Evolutionary conservation across 2,329 filamentous ascomycete genomes (phyloP).

Genomic region (Cytospora leucostoma): DNA sequence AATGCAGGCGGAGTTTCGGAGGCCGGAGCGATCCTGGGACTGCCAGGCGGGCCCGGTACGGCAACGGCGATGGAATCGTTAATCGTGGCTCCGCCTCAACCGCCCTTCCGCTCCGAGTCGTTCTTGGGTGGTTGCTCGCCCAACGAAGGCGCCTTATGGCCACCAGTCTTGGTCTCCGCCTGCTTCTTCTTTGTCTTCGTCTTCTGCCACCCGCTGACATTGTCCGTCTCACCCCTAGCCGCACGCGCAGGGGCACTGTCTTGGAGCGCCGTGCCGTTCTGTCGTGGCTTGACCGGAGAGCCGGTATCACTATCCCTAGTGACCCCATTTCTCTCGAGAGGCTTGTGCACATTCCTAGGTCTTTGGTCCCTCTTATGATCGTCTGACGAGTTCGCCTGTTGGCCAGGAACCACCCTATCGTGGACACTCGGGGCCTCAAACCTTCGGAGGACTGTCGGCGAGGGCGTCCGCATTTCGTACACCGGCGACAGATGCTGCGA

Average conservation of each 20-base stretch:
- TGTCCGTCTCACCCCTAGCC: conserved; percentile 55
- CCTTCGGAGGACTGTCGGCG: conserved; percentile 62
- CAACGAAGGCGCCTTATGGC: conserved; percentile 42
- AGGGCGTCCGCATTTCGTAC: conserved; percentile 71
- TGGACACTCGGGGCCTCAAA: conserved; percentile 44
- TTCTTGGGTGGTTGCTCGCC: conserved; percentile 59
- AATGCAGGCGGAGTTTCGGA: too few species aligned
- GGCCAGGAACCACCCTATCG: conserved; percentile 25
- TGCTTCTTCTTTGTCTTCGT: conserved; percentile 57
- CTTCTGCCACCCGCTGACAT: conserved; percentile 57
- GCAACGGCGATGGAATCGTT: background rate
- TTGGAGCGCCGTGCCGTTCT: conserved; percentile 42
- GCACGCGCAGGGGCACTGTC: conserved; percentile 57
- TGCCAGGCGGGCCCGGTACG: background rate
- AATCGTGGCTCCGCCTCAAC: conserved; percentile 42
- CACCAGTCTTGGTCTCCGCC: conserved; percentile 49
- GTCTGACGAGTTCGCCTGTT: conserved; percentile 23
- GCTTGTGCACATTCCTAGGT: conserved; percentile 28
- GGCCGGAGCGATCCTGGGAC: background rate
- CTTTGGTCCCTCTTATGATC: conserved; percentile 21
- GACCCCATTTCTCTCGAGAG: conserved; percentile 24
- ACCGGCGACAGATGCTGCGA: conserved; percentile 68
- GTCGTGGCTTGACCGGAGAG: conserved; percentile 36
- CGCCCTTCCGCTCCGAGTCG: conserved; percentile 63
- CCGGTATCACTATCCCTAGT: conserved; percentile 35